A percentile compares a stretch with the other conserved stretches of the same genome.
These are phyloP conservation scores for Begonia loranthoides DNA, from an alignment of 306 rosid species.

Conservation along the genomic window DNA sequence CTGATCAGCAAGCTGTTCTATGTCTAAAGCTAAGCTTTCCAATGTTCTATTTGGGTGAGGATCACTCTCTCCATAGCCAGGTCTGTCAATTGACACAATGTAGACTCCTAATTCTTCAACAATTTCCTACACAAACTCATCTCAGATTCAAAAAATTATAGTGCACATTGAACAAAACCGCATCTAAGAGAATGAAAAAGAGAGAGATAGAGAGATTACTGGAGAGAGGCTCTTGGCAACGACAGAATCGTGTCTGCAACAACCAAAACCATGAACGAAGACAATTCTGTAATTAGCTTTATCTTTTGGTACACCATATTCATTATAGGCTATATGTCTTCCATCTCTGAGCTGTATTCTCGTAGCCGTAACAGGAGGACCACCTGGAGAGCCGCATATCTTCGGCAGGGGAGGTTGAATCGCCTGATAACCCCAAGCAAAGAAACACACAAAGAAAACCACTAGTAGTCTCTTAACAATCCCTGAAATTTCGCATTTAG, in stretches of 20 bases:
- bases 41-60: constrained; percentile 64
- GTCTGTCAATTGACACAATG: constrained; percentile 63
- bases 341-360: constrained; percentile 78
- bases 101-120: constrained; percentile 50
- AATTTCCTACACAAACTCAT: constrained; percentile 33
- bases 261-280: constrained; percentile 36
- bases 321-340: constrained; percentile 75
- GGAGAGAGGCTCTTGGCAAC: constrained; percentile 34
- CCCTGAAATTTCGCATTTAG: constrained; percentile 33
- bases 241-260: constrained; percentile 51
- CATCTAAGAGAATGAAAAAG: too few species aligned
- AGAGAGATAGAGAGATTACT: constrained; percentile 15
- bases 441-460: constrained; percentile 42
- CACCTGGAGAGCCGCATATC: constrained; percentile 64
- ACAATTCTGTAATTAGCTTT: constrained; percentile 56
- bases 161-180: too few species aligned
- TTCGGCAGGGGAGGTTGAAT: constrained; percentile 61
- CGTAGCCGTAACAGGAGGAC: constrained; percentile 57
- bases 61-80: constrained; percentile 96
- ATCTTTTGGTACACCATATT: constrained; percentile 60
- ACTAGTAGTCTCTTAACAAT: constrained; percentile 31
- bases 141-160: not conserved
- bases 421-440: constrained; percentile 71
- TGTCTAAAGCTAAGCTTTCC: constrained; percentile 61
- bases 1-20: constrained; percentile 84